Conservation (phyloP, 2,329 filamentous ascomycete genomes). For the Aspergillus costaricaensis region DNA sequence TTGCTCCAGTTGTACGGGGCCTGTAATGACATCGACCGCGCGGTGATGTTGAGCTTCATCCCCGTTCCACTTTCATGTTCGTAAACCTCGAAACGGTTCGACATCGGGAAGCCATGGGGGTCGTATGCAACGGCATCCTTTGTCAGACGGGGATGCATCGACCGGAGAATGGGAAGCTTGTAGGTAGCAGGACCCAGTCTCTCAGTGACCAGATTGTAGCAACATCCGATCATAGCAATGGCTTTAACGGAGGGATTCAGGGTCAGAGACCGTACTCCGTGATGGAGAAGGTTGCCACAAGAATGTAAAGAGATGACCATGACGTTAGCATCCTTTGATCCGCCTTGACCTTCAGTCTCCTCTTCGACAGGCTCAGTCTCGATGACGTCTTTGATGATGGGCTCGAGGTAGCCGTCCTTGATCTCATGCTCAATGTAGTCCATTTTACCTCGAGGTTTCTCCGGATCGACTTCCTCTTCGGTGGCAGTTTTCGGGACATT, state of each 20-base stretch:
- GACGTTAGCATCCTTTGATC: conserved; percentile 44
- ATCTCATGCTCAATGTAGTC: conserved; percentile 50
- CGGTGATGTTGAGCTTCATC: conserved; percentile 88
- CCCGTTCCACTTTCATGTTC: conserved; percentile 59
- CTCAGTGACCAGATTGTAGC: conserved; percentile 95
- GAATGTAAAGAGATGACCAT: conserved; percentile 97
- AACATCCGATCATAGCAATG: conserved; percentile 96
- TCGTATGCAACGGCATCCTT: conserved; percentile 73
- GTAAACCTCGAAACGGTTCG: conserved; percentile 63
- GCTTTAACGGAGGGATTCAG: conserved; percentile 81
- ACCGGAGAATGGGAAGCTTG: conserved; percentile 76
- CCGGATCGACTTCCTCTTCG: conserved; percentile 17
- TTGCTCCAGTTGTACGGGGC: conserved; percentile 89
- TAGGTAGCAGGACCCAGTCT: conserved; percentile 82
- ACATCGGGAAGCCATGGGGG: conserved; percentile 93
- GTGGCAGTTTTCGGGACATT: conserved; percentile 11
- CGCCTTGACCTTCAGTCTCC: background rate
- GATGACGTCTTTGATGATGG: conserved; percentile 40
- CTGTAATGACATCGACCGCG: conserved; percentile 97
- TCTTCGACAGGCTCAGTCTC: conserved; percentile 17
- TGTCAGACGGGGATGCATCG: conserved; percentile 69
- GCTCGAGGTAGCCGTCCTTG: conserved; percentile 45
- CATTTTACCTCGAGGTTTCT: conserved; percentile 36
- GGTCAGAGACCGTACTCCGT: conserved; percentile 81
- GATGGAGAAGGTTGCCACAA: conserved; percentile 95